phyloP scores from a whole-genome alignment of 2,329 filamentous ascomycete genomes.

The Arthrobotrys megalospora region DNA sequence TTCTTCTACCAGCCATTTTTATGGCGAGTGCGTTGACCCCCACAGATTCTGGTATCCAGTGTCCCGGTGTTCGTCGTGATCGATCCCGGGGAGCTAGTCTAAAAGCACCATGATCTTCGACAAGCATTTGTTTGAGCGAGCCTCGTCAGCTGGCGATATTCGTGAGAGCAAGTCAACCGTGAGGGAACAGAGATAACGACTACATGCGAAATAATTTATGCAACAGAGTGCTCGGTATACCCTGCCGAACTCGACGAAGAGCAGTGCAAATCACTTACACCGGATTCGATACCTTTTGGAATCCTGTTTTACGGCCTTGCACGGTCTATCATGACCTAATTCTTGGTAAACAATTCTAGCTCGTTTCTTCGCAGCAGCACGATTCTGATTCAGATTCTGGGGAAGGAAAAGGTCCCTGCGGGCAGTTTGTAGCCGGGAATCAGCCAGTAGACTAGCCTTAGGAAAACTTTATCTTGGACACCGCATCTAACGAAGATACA shows the following conservation, averaged over 20 bases:
- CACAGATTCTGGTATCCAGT: constrained; percentile 7
- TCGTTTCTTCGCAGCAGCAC: not conserved
- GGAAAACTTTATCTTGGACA: constrained; percentile 20
- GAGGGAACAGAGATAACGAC: not conserved
- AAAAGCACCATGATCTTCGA: constrained; percentile 23
- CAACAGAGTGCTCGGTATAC: not conserved
- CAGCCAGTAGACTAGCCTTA: not conserved
- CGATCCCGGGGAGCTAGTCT: constrained; percentile 15
- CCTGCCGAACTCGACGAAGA: constrained; percentile 8
- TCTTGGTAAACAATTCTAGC: not conserved
- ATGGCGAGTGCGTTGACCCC: constrained; percentile 28
- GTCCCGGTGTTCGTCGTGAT: constrained; percentile 9
- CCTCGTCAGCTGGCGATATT: constrained; percentile 11
- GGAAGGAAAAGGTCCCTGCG: constrained; percentile 43
- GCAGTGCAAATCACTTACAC: constrained; percentile 3
- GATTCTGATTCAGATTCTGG: not conserved
- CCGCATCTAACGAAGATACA: not conserved
- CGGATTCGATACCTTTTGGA: not conserved
- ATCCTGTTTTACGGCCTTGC: constrained; percentile 15
- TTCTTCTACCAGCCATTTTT: constrained; percentile 50
- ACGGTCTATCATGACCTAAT: not conserved
- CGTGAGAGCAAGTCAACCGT: not conserved
- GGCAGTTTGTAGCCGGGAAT: constrained; percentile 16
- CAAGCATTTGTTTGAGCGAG: constrained; percentile 11
- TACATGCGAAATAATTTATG: constrained; percentile 5